Percentiles rank a stretch among this genome's conserved stretches.
Conservation (phyloP, 306 rosid genomes). For the Fragaria ananassa region DNA sequence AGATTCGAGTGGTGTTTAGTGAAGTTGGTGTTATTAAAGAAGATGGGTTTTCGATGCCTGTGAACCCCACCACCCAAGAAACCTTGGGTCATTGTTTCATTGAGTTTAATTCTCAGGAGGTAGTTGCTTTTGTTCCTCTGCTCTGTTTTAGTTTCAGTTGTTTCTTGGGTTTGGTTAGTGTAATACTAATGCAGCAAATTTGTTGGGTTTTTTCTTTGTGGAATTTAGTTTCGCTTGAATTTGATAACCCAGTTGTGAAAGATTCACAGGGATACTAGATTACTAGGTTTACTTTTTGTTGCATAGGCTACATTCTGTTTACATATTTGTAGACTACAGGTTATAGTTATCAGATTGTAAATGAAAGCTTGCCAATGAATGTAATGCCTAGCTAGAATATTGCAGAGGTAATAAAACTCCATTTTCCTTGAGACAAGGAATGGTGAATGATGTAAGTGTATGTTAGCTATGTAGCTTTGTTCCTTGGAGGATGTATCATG, state of each 20-base stretch:
- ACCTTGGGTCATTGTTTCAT: slow-evolving; percentile 27
- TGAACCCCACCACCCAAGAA: slow-evolving; percentile 15
- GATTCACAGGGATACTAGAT: background rate
- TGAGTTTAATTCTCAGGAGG: slow-evolving; percentile 28
- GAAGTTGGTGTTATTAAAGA: slow-evolving; percentile 13
- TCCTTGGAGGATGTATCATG: too few species aligned
- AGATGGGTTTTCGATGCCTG: slow-evolving; percentile 28
- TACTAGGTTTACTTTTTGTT: background rate
- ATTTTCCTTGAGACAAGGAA: background rate
- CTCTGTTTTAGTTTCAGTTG: background rate
- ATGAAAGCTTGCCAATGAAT: background rate
- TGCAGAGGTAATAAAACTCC: background rate
- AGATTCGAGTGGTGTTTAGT: slow-evolving; percentile 16
- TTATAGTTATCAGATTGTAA: background rate
- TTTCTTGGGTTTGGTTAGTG: background rate
- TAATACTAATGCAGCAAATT: background rate
- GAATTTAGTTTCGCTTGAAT: background rate
- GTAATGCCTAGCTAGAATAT: background rate
- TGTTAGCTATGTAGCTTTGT: background rate
- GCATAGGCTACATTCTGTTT: background rate
- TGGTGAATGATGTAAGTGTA: background rate
- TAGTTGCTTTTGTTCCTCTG: background rate
- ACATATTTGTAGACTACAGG: too few species aligned
- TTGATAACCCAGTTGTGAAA: background rate
- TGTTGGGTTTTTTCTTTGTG: background rate